Conservation (phyloP, 2,329 filamentous ascomycete genomes). For the Aspergillus vadensis region DNA sequence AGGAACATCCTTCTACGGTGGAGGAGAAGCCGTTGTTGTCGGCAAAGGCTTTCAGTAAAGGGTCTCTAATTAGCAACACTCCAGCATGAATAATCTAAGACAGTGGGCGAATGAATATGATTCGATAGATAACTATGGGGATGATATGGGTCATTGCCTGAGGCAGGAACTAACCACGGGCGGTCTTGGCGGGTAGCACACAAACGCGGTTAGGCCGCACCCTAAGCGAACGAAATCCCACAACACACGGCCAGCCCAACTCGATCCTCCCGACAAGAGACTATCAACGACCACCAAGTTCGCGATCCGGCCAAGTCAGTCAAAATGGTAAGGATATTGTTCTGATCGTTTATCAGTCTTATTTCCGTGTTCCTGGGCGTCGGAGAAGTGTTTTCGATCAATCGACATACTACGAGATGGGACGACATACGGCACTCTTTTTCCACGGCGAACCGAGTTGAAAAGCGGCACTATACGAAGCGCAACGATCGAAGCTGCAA, state of each 20-base stretch:
- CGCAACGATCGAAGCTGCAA: neutral
- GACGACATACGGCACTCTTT: constrained; percentile 3
- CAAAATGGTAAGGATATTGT: constrained; percentile 48
- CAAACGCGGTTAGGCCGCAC: constrained; percentile 33
- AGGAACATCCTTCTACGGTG: constrained; percentile 85
- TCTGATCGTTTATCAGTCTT: constrained; percentile 22
- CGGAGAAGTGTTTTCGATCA: constrained; percentile 24
- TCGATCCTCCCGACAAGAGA: constrained; percentile 42
- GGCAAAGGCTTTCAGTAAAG: constrained; percentile 50
- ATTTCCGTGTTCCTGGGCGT: constrained; percentile 27
- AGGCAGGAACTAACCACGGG: neutral
- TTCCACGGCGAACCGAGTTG: constrained; percentile 2
- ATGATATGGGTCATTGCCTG: constrained; percentile 3
- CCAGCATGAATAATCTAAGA: neutral
- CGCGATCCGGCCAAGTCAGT: constrained; percentile 50
- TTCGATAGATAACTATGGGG: neutral
- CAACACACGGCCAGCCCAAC: constrained; percentile 41
- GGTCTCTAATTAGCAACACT: neutral
- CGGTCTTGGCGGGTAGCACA: constrained; percentile 22
- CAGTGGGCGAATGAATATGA: neutral
- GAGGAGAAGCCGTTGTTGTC: constrained; percentile 66
- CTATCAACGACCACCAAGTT: constrained; percentile 45
- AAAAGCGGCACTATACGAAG: neutral
- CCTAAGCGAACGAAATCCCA: constrained; percentile 51
- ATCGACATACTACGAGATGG: constrained; percentile 7